Evolutionary conservation across 2,329 filamentous ascomycete species (phyloP).

Genomic region (Niveomyces coronatus): DNA sequence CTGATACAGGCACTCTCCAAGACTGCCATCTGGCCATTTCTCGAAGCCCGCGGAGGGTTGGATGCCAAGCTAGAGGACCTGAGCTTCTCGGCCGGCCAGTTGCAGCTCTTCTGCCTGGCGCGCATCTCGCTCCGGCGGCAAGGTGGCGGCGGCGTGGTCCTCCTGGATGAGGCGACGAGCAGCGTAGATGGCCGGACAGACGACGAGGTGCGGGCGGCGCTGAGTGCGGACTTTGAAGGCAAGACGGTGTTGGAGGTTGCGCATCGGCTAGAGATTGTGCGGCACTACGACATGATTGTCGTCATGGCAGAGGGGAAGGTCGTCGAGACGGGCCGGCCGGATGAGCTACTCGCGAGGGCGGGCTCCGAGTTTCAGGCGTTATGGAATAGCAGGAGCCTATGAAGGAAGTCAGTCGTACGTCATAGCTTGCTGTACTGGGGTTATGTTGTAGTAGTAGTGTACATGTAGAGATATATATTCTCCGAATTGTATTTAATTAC

Average conservation of each 20-base stretch:
- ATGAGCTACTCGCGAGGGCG: slow-evolving; percentile 14
- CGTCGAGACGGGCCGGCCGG: slow-evolving; percentile 17
- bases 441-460: too few species aligned
- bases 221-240: slow-evolving; percentile 15
- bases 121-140: slow-evolving; percentile 29
- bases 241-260: slow-evolving; percentile 21
- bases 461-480: too few species aligned
- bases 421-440: too few species aligned
- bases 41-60: slow-evolving; percentile 28
- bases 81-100: slow-evolving; percentile 32
- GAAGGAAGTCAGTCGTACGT: too few species aligned
- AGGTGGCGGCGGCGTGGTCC: slow-evolving; percentile 17
- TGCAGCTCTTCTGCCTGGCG: slow-evolving; percentile 38
- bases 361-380: slow-evolving; percentile 15
- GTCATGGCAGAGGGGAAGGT: slow-evolving; percentile 19
- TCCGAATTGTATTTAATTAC: too few species aligned
- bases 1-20: slow-evolving; percentile 32
- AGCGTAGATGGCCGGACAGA: slow-evolving; percentile 21
- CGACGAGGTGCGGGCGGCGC: slow-evolving; percentile 14
- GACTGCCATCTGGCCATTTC: slow-evolving; percentile 29
- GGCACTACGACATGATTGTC: slow-evolving; percentile 18
- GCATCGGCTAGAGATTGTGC: slow-evolving; percentile 19
- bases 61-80: slow-evolving; percentile 22
- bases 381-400: slow-evolving; percentile 12
- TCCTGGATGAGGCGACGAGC: slow-evolving; percentile 24